Evolutionary conservation across 257 asterid genomes (phyloP).

Genomic region (Henckelia pumila): DNA sequence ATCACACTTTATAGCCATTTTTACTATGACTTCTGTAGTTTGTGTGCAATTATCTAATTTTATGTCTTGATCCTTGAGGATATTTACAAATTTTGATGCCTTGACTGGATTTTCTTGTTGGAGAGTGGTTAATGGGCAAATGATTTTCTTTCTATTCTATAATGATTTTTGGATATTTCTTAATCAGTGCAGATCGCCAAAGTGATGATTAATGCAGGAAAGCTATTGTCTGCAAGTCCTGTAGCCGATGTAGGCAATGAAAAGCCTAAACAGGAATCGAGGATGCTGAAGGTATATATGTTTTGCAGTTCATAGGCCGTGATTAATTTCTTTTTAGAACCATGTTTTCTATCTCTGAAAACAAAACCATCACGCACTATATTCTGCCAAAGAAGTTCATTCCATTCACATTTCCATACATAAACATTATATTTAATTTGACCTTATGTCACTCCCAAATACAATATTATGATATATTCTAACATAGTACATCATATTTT

Average conservation of each 20-base stretch:
- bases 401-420: background rate
- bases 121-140: background rate
- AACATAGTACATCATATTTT: too few species aligned
- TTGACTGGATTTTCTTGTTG: background rate
- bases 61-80: background rate
- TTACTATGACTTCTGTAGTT: too few species aligned
- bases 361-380: background rate
- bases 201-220: conserved; percentile 74
- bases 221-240: conserved; percentile 52
- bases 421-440: background rate
- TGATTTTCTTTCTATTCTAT: background rate
- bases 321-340: too few species aligned
- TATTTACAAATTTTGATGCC: background rate
- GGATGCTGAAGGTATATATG: conserved; percentile 60
- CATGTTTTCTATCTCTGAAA: background rate
- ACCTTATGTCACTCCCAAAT: background rate
- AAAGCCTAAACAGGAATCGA: conserved; percentile 58
- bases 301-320: conserved; percentile 2
- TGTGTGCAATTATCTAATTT: background rate
- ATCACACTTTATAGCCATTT: background rate
- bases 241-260: conserved; percentile 38
- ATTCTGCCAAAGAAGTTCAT: background rate
- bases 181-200: conserved; percentile 80
- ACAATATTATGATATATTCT: background rate
- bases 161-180: conserved; percentile 33